Conservation (phyloP, 768 basidiomycete genomes). For the Chalciporus sphaerocephalus region DNA sequence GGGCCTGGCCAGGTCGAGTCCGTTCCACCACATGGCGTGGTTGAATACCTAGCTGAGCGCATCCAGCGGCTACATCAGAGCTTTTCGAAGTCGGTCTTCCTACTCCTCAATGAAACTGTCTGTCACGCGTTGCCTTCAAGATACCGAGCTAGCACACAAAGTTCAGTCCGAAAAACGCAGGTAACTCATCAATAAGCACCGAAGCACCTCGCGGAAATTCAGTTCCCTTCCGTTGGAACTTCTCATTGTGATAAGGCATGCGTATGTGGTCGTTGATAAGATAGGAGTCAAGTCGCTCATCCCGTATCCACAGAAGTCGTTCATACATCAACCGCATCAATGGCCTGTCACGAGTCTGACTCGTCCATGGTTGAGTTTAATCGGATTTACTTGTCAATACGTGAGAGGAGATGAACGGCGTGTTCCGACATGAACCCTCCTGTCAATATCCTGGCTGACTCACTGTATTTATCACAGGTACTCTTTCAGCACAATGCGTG, state of each 20-base stretch:
- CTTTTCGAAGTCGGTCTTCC: not conserved
- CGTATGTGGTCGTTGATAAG: conserved; percentile 12
- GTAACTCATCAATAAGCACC: conserved; percentile 2
- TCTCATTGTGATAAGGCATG: not conserved
- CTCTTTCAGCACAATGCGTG: not conserved
- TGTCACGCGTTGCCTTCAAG: not conserved
- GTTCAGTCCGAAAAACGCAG: conserved; percentile 1
- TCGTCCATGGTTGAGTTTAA: conserved; percentile 12
- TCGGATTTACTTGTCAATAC: not conserved
- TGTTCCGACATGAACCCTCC: conserved; percentile 1
- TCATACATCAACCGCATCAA: conserved; percentile 3
- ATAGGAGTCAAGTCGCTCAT: conserved; percentile 15
- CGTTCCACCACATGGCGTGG: conserved; percentile 3
- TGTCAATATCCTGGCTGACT: too few species aligned
- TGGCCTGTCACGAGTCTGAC: conserved; percentile 7
- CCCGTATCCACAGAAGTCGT: conserved; percentile 11
- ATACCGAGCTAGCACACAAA: conserved; percentile 8
- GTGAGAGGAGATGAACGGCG: conserved; percentile 10
- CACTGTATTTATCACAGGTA: not conserved
- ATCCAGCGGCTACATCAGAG: not conserved
- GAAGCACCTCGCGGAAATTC: conserved; percentile 2
- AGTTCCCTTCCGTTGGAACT: not conserved
- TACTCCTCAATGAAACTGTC: conserved; percentile 7
- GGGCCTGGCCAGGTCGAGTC: not conserved
- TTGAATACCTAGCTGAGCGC: not conserved